Conservation (phyloP, 2,329 filamentous ascomycete genomes). For the Venturia asperata region DNA sequence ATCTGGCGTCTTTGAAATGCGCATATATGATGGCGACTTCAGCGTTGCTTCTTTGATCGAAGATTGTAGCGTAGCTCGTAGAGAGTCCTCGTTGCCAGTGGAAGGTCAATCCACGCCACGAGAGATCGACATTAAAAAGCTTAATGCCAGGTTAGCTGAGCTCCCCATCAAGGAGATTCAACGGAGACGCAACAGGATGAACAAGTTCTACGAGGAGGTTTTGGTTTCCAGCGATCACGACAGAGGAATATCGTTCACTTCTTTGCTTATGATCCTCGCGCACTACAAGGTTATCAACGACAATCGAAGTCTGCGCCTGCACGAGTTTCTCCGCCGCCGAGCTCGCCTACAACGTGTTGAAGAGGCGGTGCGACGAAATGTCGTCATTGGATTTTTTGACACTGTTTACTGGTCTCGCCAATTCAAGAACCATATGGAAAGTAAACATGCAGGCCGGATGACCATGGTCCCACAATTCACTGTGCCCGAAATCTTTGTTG, state of each 20-base stretch:
- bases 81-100: slow-evolving; percentile 45
- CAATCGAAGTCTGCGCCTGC: slow-evolving; percentile 87
- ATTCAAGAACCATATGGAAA: slow-evolving; percentile 69
- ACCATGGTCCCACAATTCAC: slow-evolving; percentile 69
- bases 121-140: slow-evolving; percentile 62
- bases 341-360: slow-evolving; percentile 89
- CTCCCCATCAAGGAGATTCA: slow-evolving; percentile 73
- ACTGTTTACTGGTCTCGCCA: slow-evolving; percentile 80
- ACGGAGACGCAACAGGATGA: slow-evolving; percentile 69
- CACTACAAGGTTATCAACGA: slow-evolving; percentile 99
- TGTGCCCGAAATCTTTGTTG: slow-evolving; percentile 84
- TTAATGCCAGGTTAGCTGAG: slow-evolving; percentile 64
- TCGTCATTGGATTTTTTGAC: slow-evolving; percentile 92
- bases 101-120: slow-evolving; percentile 32
- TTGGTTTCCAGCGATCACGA: slow-evolving; percentile 88
- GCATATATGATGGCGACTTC: slow-evolving; percentile 87
- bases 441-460: slow-evolving; percentile 69
- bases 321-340: slow-evolving; percentile 87
- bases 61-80: slow-evolving; percentile 59
- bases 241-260: slow-evolving; percentile 83
- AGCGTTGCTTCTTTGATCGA: slow-evolving; percentile 83
- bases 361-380: slow-evolving; percentile 82
- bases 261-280: slow-evolving; percentile 87
- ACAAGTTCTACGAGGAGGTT: slow-evolving; percentile 95
- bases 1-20: slow-evolving; percentile 93